Percentiles rank a stretch among this genome's conserved stretches.
phyloP scores from a whole-genome alignment of 352 stramenopile genomes.

The Globisporangium polare region DNA sequence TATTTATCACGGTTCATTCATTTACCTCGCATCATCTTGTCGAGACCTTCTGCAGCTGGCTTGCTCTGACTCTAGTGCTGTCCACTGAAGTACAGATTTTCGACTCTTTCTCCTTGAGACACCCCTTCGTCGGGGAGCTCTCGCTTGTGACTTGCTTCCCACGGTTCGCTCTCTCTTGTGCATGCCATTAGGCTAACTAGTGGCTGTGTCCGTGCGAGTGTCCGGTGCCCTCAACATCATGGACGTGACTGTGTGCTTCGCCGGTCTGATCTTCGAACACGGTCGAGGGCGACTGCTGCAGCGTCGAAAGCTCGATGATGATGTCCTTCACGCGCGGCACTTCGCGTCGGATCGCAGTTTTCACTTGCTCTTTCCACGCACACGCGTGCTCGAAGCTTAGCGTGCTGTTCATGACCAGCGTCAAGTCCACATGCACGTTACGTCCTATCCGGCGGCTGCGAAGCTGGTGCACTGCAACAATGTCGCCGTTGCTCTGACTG shows the following conservation, averaged over 20 bases:
- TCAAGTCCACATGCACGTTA: slow-evolving; percentile 58
- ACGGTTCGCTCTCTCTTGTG: background rate
- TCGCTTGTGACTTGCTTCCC: background rate
- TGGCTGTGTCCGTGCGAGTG: background rate
- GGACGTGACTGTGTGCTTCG: background rate
- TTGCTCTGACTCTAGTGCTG: background rate
- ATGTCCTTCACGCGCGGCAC: slow-evolving; percentile 63
- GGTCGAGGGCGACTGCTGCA: slow-evolving; percentile 17
- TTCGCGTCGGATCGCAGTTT: slow-evolving; percentile 33
- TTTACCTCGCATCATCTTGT: background rate
- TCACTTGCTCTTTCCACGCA: slow-evolving; percentile 58
- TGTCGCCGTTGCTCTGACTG: slow-evolving; percentile 32
- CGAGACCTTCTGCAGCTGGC: background rate
- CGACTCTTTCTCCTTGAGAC: background rate
- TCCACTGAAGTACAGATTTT: background rate
- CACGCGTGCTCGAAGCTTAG: slow-evolving; percentile 36
- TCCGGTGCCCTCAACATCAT: background rate
- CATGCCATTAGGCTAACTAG: background rate
- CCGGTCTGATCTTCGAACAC: slow-evolving; percentile 20
- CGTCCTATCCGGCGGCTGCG: slow-evolving; percentile 55
- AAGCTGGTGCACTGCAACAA: slow-evolving; percentile 41
- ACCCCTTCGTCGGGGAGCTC: background rate
- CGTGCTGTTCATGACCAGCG: slow-evolving; percentile 30
- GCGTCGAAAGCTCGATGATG: slow-evolving; percentile 52
- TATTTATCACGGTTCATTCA: slow-evolving; percentile 4